Evolutionary conservation across 208 protist genomes (phyloP).

Genomic region (Trypanosoma grayi): DNA sequence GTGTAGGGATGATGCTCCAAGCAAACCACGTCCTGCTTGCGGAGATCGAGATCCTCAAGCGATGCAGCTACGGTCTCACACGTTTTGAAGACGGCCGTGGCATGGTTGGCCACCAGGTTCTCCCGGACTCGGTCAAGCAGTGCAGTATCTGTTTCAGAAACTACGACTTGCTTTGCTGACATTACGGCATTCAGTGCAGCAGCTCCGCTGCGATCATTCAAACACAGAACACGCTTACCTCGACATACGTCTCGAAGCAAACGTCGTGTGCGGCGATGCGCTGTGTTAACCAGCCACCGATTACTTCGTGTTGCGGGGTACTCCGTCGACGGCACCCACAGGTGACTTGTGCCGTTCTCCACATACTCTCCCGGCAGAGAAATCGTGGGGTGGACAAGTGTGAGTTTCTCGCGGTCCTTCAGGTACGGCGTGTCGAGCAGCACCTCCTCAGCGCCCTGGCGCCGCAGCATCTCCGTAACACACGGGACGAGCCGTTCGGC

Average conservation of each 20-base stretch:
- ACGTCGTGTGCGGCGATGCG: conserved; percentile 57
- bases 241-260: conserved; percentile 64
- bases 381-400: conserved; percentile 48
- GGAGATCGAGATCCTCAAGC: conserved; percentile 38
- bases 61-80: conserved; percentile 50
- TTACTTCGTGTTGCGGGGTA: conserved; percentile 42
- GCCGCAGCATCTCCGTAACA: conserved; percentile 62
- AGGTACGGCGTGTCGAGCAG: conserved; percentile 72
- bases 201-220: conserved; percentile 72
- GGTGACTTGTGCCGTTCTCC: conserved; percentile 66
- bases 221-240: conserved; percentile 68
- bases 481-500: conserved; percentile 77
- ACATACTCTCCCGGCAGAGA: conserved; percentile 49
- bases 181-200: conserved; percentile 75
- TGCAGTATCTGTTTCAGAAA: conserved; percentile 43
- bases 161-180: conserved; percentile 69
- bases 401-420: conserved; percentile 42
- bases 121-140: conserved; percentile 54
- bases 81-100: conserved; percentile 42
- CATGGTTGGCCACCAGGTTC: conserved; percentile 77
- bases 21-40: conserved; percentile 63
- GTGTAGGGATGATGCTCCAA: conserved; percentile 56
- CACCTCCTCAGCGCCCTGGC: conserved; percentile 65
- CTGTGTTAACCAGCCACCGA: conserved; percentile 57
- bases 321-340: conserved; percentile 46